Base-by-base conservation (phyloP, 192 early-diverging fungal genomes). In the Coemansia pectinata region DNA sequence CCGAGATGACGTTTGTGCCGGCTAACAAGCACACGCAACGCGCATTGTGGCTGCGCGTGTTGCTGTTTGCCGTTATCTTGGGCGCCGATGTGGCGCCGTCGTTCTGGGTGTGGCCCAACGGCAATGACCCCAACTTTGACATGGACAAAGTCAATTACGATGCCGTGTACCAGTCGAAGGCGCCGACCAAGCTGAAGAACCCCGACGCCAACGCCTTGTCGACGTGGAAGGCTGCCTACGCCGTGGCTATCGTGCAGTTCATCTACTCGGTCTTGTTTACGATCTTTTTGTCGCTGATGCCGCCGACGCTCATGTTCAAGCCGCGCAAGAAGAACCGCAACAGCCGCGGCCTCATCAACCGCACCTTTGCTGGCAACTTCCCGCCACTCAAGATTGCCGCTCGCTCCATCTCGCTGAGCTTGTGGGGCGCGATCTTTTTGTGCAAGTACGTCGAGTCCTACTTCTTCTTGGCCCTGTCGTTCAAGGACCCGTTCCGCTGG, bases 361-460 rank as follows among this genome's bases (percentile, higher is more conserved):
- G 86, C 62, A 85, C 84, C 4, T 94, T 93, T 66, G 90, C 91
- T 0, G 88, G 88, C 29, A 92, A 89, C 64, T 94, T 91, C 78
- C 88, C 91, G 17, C 87, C 84, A 31, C 80, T 94, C 19, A 89
- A 83, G 70, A 77, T 76, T 42, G 86, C 84, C 0, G 90, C 92
- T 36, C 88, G 91, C 45, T 79, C 86, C 4, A 81, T 92, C 39
- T 93, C 92, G 47, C 80, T 93, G 31, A 81, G 74, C 41, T 71
- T 93, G 39, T 93, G 93, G 93, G 69, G 78, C 9, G 80, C 86
- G 33, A 87, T 93, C 5, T 92, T 95, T 69, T 47, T 84, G 23
- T 90, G 88, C 85, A 95, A 95, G 71, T 83, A 90, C 38, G 72
- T 93, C 60, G 93, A 91, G 76, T 93, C 91, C 6, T 92, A 93